Conservation (phyloP, 257 asterid species). For the Gentiana straminea region DNA sequence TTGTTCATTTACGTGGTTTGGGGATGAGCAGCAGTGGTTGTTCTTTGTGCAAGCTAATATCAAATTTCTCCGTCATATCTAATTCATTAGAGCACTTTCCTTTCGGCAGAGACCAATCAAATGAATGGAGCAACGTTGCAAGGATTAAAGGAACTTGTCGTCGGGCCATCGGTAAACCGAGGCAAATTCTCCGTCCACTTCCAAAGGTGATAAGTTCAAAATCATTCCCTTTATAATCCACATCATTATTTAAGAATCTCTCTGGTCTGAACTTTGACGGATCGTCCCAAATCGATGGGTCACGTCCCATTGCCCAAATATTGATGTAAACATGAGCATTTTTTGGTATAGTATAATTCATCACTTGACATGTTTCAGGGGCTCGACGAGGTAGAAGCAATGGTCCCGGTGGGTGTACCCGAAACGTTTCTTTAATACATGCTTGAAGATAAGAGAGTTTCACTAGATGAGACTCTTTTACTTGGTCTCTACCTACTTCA, state of each 20-base stretch:
- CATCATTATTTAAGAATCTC: too few relatives aligned
- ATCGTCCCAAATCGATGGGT: too few relatives aligned
- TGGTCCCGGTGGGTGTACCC: constrained; percentile 1
- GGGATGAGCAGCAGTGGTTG: neutral
- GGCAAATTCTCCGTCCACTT: constrained; percentile 2
- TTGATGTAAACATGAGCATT: neutral
- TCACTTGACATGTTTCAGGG: constrained; percentile 1
- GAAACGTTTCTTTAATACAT: constrained; percentile 1
- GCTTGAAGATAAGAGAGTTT: constrained; percentile 3
- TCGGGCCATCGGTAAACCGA: neutral
- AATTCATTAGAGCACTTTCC: neutral
- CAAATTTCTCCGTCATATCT: neutral
- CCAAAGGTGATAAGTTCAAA: constrained; percentile 1
- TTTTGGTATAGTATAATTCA: neutral
- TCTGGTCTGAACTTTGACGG: too few relatives aligned
- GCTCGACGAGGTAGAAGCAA: neutral
- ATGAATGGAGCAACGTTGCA: neutral
- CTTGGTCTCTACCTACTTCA: neutral
- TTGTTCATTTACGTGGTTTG: too few relatives aligned
- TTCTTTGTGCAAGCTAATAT: neutral
- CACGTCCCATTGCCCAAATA: too few relatives aligned
- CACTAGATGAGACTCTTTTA: neutral
- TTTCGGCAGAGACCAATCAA: constrained; percentile 1
- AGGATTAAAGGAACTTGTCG: neutral
- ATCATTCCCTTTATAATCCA: constrained; percentile 7